Base-by-base conservation (phyloP, 805 yeast genomes). In the Myxozyma mucilagina region DNA sequence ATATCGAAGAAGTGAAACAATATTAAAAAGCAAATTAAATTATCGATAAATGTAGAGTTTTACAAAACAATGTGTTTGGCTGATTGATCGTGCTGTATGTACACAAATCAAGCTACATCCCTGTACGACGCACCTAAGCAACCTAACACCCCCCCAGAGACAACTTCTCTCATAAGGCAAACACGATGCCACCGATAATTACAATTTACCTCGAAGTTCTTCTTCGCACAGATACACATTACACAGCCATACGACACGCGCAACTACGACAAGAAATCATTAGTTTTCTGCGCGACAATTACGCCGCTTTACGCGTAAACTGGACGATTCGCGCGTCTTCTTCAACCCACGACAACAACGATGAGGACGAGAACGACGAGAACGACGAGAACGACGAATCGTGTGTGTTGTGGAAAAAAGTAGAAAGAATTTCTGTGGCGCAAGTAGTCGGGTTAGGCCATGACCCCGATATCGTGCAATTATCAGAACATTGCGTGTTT, bases 401-500 rank as follows among this genome's bases (percentile, higher is more conserved):
- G 10, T 11, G 38, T 11, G 35, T 38, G 29, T 35, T 50, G 13
- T 49, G 47, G 11, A 31, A 20, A 20, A 29, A 43, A 14, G 59
- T 62, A 13, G 65, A 59, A 31, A 20, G 50, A 53, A 62, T 63
- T 6, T 44, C 59, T 1, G 67, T 60, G 4, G 57, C 58, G 3
- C 63, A 60, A 20, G 58, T 60, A 1, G 54, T 49, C n/a, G 66
- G 66, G 3, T 18, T 50, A 8, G 60, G 63, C 4, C 18, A 24
- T 10, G 24, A 18, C 1, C 36, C 63, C n/a, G 64, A 62, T n/a
- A 49, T 56, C 14, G 53, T 62, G 18, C 38, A 52, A 10, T 13
- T 62, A 20, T n/a, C 24, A 32, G 50, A 35, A 14, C 32, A 36
- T 10, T 57, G 60, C 51, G 35, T 24, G 47, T 47, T 63, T 29